phyloP scores from a whole-genome alignment of 2,329 filamentous ascomycete species.

The Hypoxylon sp. region DNA sequence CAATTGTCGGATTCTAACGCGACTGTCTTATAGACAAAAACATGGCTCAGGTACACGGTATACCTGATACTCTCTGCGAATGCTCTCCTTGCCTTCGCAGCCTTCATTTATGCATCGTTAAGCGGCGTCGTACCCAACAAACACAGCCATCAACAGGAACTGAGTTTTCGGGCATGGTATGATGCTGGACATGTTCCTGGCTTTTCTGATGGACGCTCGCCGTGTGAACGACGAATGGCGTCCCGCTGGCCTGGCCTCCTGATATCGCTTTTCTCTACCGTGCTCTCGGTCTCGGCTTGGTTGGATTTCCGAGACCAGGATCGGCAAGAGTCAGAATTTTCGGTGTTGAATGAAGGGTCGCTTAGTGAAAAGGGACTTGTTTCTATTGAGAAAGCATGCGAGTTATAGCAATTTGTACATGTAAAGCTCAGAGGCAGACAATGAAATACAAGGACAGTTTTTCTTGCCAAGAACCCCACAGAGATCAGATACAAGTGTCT shows the following conservation, averaged over 20 bases:
- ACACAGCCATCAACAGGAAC: not conserved
- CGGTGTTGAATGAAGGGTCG: not conserved
- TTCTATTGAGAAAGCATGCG: not conserved
- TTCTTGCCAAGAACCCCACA: too few relatives aligned
- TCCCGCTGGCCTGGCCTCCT: conserved; percentile 30
- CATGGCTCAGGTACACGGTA: conserved; percentile 26
- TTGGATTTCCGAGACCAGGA: conserved; percentile 35
- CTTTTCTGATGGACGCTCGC: not conserved
- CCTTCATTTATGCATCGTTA: conserved; percentile 18
- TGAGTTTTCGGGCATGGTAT: not conserved
- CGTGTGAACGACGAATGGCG: not conserved
- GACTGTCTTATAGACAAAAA: conserved; percentile 9
- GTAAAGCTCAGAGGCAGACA: too few relatives aligned
- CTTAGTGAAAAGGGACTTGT: conserved; percentile 19
- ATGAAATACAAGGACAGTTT: too few relatives aligned
- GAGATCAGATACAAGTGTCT: too few relatives aligned
- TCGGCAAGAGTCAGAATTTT: not conserved
- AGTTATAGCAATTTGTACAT: not conserved
- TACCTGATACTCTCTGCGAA: conserved; percentile 30
- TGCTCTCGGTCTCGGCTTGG: conserved; percentile 33
- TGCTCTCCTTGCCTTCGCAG: conserved; percentile 19
- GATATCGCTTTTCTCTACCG: conserved; percentile 27
- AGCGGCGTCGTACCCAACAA: not conserved
- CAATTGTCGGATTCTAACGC: not conserved
- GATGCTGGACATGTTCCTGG: not conserved